Evolutionary conservation across 2,329 filamentous ascomycete genomes (phyloP), one percentile per base, ranked within the genome.

Genomic region (Cylindrodendrum hubeiense): DNA sequence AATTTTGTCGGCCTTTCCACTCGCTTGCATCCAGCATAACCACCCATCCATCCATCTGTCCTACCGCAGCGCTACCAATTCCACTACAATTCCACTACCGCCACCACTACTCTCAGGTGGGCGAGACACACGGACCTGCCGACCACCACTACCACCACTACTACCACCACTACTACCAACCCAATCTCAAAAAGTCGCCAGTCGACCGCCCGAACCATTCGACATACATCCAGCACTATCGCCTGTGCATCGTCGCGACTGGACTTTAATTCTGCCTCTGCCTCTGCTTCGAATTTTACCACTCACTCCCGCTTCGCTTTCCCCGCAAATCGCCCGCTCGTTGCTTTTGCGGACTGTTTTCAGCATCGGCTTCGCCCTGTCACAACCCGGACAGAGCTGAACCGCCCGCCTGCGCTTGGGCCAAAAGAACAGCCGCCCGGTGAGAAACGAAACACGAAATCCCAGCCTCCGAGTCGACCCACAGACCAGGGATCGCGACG

Each of bases 91-190:
- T 22, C 6, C 17, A 50, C 46, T 33, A 33, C 26, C 26, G 19
- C 50, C 50, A 24, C 34, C 21, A 53, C 13, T 26, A 26, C 50
- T 53, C 62, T 58, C n/a, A n/a, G 55, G 63, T 60, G 49, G 37
- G 61, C 69, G 60, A 73, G 67, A 73, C 72, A 73, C 71, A 59
- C 71, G 71, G 71, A 65, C 71, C 67, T 71, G 67, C 70, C 70
- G 68, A 72, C 57, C 37, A 50, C 49, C 52, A 58, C 69, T 66
- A 72, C 15, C 37, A 17, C 57, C 37, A 50, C 49, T 44, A 58
- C 69, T 66, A 72, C 15, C 37, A 17, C n/a, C n/a, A n/a, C n/a
- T n/a, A n/a, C 37, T 17, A 71, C 63, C 64, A 51, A 60, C 62
- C 56, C 58, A 65, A 58, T 53, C 66, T 62, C 58, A 62, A 73